Evolutionary conservation across 176 grass and related monocot species (phyloP).

Genomic region (Saccharum officinarum): DNA sequence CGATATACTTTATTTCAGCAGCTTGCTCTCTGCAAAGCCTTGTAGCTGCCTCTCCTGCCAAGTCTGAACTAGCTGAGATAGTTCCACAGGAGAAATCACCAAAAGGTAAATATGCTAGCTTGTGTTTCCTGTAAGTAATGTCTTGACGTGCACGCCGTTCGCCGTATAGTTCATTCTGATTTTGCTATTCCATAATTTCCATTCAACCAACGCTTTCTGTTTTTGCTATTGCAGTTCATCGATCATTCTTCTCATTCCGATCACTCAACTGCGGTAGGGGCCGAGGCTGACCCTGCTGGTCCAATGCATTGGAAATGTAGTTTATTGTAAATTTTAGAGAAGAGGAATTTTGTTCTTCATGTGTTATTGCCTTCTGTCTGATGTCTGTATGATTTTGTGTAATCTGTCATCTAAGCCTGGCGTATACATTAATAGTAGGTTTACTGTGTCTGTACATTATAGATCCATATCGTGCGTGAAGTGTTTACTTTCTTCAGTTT

Average conservation of each 20-base stretch:
- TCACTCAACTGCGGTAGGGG: slow-evolving; percentile 46
- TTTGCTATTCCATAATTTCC: neutral
- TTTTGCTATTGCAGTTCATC: slow-evolving; percentile 35
- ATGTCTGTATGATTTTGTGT: neutral
- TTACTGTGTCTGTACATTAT: neutral
- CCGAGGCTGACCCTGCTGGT: neutral
- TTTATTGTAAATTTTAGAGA: slow-evolving; percentile 1
- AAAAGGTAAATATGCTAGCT: slow-evolving; percentile 27
- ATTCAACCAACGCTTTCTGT: neutral
- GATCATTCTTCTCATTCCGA: slow-evolving; percentile 46
- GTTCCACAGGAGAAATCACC: slow-evolving; percentile 35
- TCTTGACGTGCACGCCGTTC: too few species aligned
- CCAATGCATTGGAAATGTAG: neutral
- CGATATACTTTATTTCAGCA: neutral
- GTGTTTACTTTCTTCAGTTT: neutral
- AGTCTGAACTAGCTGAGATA: slow-evolving; percentile 40
- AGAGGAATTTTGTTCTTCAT: neutral
- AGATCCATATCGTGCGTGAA: neutral
- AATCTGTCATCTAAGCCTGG: neutral
- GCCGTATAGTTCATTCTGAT: neutral
- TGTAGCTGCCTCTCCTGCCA: slow-evolving; percentile 41
- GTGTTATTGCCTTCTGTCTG: neutral
- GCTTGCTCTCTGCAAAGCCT: slow-evolving; percentile 39
- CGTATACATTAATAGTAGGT: neutral
- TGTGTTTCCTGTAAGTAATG: too few species aligned